Evolutionary conservation across 768 basidiomycete species (phyloP).

Genomic region (Pleurotus tuber-regium): DNA sequence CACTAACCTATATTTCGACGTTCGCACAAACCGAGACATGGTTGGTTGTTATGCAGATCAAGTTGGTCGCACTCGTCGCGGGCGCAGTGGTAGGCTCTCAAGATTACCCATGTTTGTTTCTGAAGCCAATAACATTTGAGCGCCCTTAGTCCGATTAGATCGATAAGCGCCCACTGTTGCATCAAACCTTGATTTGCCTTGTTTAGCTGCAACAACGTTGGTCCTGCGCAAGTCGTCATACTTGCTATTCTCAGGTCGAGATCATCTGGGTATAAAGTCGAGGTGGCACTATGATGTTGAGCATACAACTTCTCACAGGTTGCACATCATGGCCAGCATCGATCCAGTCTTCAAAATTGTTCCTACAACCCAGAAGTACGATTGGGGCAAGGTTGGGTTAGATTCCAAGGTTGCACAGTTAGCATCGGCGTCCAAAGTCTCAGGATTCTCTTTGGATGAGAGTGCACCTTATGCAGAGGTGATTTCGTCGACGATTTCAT

Average conservation of each 20-base stretch:
- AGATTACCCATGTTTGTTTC: too few species aligned
- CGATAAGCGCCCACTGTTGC: too few species aligned
- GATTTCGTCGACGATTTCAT: constrained; percentile 20
- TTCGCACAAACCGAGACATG: constrained; percentile 86
- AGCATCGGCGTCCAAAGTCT: constrained; percentile 58
- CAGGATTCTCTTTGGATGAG: constrained; percentile 59
- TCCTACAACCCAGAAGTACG: constrained; percentile 87
- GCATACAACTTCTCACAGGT: neutral
- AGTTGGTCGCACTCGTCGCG: neutral
- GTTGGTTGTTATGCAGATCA: constrained; percentile 1
- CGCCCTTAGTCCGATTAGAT: too few species aligned
- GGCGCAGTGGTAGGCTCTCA: too few species aligned
- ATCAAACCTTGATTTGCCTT: too few species aligned
- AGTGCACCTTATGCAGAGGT: constrained; percentile 91
- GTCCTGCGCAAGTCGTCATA: too few species aligned
- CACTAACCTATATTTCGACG: constrained; percentile 82
- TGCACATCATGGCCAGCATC: constrained; percentile 10
- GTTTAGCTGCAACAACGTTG: too few species aligned
- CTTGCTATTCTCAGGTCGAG: too few species aligned
- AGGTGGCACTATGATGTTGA: too few species aligned
- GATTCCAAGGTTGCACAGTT: constrained; percentile 88
- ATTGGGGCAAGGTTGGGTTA: constrained; percentile 89
- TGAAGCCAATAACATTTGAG: too few species aligned
- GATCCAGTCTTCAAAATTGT: constrained; percentile 76
- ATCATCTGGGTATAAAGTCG: too few species aligned